Conservation (phyloP, 1,139 yeast genomes). For the Eremothecium sinecaudum region DNA sequence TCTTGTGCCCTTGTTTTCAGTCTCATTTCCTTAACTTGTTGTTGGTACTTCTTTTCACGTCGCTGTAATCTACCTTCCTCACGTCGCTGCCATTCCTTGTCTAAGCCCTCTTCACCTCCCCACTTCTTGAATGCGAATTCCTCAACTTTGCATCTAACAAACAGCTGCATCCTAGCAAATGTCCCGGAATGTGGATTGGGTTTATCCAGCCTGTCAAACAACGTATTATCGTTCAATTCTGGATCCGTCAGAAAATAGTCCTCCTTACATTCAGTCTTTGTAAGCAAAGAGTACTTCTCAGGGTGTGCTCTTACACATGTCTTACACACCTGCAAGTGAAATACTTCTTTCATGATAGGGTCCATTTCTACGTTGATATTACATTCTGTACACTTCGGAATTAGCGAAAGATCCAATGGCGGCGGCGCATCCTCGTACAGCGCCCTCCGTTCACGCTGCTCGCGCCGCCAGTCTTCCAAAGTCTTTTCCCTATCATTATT, state of each 20-base stretch:
- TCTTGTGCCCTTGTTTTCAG: constrained; percentile 89
- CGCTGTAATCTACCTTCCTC: constrained; percentile 63
- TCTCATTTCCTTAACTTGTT: constrained; percentile 74
- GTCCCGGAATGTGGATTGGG: constrained; percentile 91
- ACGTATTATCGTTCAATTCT: constrained; percentile 60
- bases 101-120: constrained; percentile 86
- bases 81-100: constrained; percentile 83
- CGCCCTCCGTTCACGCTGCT: constrained; percentile 37
- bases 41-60: constrained; percentile 69
- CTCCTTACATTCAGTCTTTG: constrained; percentile 90
- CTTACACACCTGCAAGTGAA: constrained; percentile 68
- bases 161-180: constrained; percentile 87
- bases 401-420: constrained; percentile 57
- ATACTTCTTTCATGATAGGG: constrained; percentile 56
- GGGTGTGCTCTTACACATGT: constrained; percentile 64
- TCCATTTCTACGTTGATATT: constrained; percentile 66
- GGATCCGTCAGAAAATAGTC: constrained; percentile 92
- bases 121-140: constrained; percentile 88
- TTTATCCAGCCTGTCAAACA: constrained; percentile 72
- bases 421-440: constrained; percentile 50
- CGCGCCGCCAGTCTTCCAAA: constrained; percentile 70
- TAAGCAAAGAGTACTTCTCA: constrained; percentile 79
- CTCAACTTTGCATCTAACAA: constrained; percentile 81
- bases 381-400: constrained; percentile 80
- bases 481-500: constrained; percentile 33